phyloP scores from a whole-genome alignment of 176 grass and related monocot genomes.

The Ananas comosus region DNA sequence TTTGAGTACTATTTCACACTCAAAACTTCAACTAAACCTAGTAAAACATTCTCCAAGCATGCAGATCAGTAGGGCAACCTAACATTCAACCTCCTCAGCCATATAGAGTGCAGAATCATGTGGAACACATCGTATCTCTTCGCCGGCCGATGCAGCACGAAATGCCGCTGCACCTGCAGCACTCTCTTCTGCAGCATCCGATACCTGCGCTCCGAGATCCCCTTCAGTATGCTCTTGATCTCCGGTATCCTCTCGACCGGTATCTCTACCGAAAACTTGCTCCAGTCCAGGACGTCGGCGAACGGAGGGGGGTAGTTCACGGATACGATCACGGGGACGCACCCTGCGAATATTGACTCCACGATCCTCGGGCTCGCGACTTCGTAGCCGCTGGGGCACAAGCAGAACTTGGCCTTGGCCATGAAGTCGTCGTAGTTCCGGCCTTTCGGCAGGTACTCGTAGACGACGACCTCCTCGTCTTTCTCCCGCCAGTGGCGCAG shows the following conservation, averaged over 20 bases:
- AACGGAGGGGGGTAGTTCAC: constrained; percentile 66
- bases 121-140: constrained; percentile 62
- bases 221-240: constrained; percentile 47
- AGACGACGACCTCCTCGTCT: constrained; percentile 43
- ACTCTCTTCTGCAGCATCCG: constrained; percentile 44
- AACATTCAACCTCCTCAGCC: constrained; percentile 77
- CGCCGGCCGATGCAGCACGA: constrained; percentile 56
- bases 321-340: constrained; percentile 68
- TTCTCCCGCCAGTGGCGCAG: constrained; percentile 46
- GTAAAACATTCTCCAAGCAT: too few species aligned
- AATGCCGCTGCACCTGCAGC: constrained; percentile 56
- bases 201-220: constrained; percentile 62
- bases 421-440: constrained; percentile 59
- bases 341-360: constrained; percentile 58
- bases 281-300: constrained; percentile 77
- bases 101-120: constrained; percentile 88
- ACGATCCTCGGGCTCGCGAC: constrained; percentile 76
- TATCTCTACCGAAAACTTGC: constrained; percentile 67
- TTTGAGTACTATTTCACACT: too few species aligned
- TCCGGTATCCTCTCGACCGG: constrained; percentile 57
- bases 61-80: constrained; percentile 51
- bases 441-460: constrained; percentile 58
- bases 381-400: constrained; percentile 87
- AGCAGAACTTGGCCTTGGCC: constrained; percentile 59
- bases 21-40: too few species aligned